phyloP scores from a whole-genome alignment of 2,329 filamentous ascomycete genomes.

The Septoria linicola region DNA sequence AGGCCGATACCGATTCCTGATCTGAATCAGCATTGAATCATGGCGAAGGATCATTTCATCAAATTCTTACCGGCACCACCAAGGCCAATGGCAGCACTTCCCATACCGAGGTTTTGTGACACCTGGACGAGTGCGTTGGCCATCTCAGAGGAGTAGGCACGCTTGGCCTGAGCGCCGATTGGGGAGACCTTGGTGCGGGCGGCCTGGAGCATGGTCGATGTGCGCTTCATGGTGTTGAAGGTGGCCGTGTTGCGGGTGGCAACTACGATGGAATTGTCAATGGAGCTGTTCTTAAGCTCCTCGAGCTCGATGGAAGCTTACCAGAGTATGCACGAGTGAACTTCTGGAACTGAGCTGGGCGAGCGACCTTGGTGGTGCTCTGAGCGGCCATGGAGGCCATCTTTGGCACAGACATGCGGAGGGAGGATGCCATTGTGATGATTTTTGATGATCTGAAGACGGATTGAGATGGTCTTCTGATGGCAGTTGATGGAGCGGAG shows the following conservation, averaged over 20 bases:
- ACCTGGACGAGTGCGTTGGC: constrained; percentile 81
- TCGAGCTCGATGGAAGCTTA: constrained; percentile 44
- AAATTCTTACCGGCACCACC: constrained; percentile 32
- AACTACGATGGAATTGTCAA: constrained; percentile 27
- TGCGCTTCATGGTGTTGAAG: constrained; percentile 74
- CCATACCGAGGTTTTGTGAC: constrained; percentile 61
- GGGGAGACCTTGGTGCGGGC: constrained; percentile 35
- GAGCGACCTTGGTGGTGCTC: constrained; percentile 75
- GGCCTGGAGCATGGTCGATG: constrained; percentile 50
- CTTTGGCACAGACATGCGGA: constrained; percentile 73
- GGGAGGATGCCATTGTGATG: constrained; percentile 73
- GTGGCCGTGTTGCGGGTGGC: constrained; percentile 51
- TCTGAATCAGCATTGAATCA: background rate
- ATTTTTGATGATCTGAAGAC: constrained; percentile 42
- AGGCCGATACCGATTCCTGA: constrained; percentile 88
- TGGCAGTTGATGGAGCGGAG: constrained; percentile 31
- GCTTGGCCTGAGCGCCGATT: constrained; percentile 52
- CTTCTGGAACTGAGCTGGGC: constrained; percentile 62
- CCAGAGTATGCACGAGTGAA: constrained; percentile 67
- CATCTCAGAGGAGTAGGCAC: constrained; percentile 84
- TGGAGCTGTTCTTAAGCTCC: constrained; percentile 21
- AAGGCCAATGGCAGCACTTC: constrained; percentile 85
- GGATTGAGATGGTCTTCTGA: constrained; percentile 21
- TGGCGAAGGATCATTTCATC: no score
- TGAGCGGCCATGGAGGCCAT: constrained; percentile 64